These are phyloP conservation scores for Penicillium sp. DNA, from an alignment of 2,329 filamentous ascomycete genomes.

Conservation along the genomic window DNA sequence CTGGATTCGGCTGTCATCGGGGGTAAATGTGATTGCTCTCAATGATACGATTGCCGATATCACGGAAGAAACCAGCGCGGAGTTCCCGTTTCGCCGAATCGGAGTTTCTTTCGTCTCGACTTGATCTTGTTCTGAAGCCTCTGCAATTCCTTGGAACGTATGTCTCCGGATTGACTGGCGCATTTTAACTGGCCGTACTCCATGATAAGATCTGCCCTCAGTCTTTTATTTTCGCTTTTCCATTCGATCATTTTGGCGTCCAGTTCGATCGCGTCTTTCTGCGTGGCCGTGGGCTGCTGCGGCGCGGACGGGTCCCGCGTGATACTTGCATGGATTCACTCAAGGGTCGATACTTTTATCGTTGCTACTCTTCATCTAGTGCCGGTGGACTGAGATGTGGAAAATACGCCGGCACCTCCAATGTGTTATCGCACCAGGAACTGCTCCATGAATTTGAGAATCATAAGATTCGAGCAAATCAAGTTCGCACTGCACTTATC, in stretches of 20 bases:
- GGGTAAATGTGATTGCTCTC: conserved; percentile 7
- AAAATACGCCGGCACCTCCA: too few species aligned
- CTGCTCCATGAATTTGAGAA: too few species aligned
- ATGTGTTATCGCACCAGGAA: too few species aligned
- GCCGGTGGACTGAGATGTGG: too few species aligned
- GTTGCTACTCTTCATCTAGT: too few species aligned
- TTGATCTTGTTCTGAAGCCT: conserved; percentile 8
- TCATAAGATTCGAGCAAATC: too few species aligned
- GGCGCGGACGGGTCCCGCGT: conserved; percentile 11
- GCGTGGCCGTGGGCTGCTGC: conserved; percentile 1
- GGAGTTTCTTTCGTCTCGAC: conserved; percentile 5
- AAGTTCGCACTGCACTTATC: too few species aligned
- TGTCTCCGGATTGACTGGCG: conserved; percentile 1
- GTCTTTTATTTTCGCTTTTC: conserved; percentile 2
- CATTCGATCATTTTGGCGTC: conserved; percentile 2
- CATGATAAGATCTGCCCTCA: conserved; percentile 5
- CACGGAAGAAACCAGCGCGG: conserved; percentile 6
- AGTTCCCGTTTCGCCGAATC: neutral
- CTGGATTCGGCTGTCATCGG: conserved; percentile 4
- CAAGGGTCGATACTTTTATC: too few species aligned
- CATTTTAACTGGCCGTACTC: conserved; percentile 3
- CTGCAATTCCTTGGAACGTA: conserved; percentile 4
- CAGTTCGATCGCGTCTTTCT: conserved; percentile 4
- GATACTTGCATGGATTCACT: conserved; percentile 8
- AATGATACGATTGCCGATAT: conserved; percentile 12